phyloP scores from a whole-genome alignment of 805 yeast genomes.

The Wickerhamomyces tratensis region DNA sequence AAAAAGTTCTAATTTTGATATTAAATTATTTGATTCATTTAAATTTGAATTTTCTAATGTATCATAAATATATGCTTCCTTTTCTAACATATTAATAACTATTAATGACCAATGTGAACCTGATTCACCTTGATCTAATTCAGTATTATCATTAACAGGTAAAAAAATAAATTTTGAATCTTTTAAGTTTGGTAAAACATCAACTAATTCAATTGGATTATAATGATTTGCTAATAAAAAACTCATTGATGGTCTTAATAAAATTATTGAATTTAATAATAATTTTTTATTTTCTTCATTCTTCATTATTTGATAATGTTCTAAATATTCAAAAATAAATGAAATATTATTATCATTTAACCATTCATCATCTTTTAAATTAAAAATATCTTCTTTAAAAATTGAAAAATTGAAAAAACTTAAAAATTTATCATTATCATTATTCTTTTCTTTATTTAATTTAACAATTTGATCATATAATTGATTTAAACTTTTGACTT shows the following conservation, averaged over 20 bases:
- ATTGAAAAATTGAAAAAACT: conserved; percentile 50
- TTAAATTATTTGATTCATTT: conserved; percentile 11
- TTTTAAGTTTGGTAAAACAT: conserved; percentile 36
- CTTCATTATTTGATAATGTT: conserved; percentile 20
- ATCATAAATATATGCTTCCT: conserved; percentile 47
- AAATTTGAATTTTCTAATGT: conserved; percentile 26
- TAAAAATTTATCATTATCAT: conserved; percentile 17
- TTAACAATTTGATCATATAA: conserved; percentile 9
- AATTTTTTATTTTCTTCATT: conserved; percentile 11
- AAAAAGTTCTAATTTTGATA: conserved; percentile 14
- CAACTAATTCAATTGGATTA: conserved; percentile 31
- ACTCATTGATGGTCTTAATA: conserved; percentile 53
- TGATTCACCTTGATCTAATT: conserved; percentile 46
- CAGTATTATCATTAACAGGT: conserved; percentile 61
- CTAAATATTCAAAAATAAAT: conserved; percentile 50
- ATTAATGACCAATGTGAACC: conserved; percentile 76
- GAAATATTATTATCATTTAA: conserved; percentile 61
- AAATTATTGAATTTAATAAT: conserved; percentile 22
- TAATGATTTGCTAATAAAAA: conserved; percentile 48
- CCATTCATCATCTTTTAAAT: conserved; percentile 61
- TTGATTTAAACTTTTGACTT: conserved; percentile 7
- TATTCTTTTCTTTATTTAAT: conserved; percentile 4
- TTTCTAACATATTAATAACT: conserved; percentile 38
- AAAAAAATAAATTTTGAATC: conserved; percentile 44
- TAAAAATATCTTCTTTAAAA: conserved; percentile 47